Conservation (phyloP, 306 rosid species). For the Vigna radiata region DNA sequence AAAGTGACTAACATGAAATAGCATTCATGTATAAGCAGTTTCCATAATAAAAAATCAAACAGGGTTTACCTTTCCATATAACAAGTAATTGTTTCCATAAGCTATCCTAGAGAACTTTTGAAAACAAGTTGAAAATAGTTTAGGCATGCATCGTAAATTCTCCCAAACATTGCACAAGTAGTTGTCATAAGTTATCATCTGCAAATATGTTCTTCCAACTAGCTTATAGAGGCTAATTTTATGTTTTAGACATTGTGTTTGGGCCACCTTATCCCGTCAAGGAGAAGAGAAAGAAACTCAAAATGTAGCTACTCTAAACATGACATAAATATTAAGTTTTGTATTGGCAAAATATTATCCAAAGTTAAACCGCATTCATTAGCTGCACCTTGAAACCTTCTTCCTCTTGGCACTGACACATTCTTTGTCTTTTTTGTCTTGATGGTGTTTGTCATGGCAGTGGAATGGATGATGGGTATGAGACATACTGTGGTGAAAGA, state of each 20-base stretch:
- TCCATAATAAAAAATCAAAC: too few species aligned
- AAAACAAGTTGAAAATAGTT: too few species aligned
- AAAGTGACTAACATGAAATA: neutral
- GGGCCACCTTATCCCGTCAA: neutral
- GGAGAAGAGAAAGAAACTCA: neutral
- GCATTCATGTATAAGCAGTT: too few species aligned
- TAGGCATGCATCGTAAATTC: too few species aligned
- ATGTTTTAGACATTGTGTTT: neutral
- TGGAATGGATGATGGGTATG: constrained; percentile 85
- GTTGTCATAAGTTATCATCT: neutral
- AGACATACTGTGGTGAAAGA: constrained; percentile 87
- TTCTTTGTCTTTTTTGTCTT: neutral
- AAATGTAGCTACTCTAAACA: neutral
- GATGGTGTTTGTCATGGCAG: constrained; percentile 43
- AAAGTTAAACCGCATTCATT: neutral
- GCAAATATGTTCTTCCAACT: neutral
- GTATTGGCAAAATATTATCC: neutral
- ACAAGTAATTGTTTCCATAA: neutral
- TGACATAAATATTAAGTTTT: too few species aligned
- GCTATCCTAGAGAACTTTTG: too few species aligned
- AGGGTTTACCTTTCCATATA: too few species aligned
- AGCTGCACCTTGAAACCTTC: constrained; percentile 14
- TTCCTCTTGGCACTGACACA: neutral
- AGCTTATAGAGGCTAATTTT: neutral
- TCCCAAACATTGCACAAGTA: too few species aligned